Evolutionary conservation across 2,329 filamentous ascomycete species (phyloP).

Genomic region (Colletotrichum incanum): DNA sequence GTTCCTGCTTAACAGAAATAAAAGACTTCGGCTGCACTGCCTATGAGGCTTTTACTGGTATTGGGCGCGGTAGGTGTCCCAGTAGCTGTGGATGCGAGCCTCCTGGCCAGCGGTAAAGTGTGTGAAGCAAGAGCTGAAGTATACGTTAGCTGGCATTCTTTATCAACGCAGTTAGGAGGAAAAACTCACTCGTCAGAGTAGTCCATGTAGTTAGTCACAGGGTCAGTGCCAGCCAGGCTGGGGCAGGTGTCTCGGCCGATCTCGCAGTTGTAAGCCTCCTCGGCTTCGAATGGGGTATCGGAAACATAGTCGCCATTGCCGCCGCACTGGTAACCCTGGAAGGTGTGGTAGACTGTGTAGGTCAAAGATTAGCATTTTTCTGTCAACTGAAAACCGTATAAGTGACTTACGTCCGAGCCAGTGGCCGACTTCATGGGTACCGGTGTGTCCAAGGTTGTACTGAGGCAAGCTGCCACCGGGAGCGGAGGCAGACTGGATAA

Average conservation of each 20-base stretch:
- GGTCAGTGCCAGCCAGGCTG: conserved; percentile 51
- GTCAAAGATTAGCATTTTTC: not conserved
- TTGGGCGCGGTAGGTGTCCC: conserved; percentile 48
- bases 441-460: conserved; percentile 53
- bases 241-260: conserved; percentile 55
- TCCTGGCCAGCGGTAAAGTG: conserved; percentile 62
- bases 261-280: conserved; percentile 54
- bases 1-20: not conserved
- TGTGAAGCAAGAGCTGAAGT: conserved; percentile 57
- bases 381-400: not conserved
- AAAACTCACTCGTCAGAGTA: conserved; percentile 59
- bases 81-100: conserved; percentile 53
- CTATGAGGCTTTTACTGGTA: conserved; percentile 21
- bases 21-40: no score
- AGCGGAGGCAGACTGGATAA: conserved; percentile 54
- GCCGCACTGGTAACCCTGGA: conserved; percentile 58
- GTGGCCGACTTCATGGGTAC: conserved; percentile 64
- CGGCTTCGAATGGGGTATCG: conserved; percentile 59
- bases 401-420: conserved; percentile 57
- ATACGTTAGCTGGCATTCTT: conserved; percentile 44
- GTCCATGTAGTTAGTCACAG: conserved; percentile 59
- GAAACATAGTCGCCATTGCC: conserved; percentile 56
- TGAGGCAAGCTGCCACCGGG: conserved; percentile 56
- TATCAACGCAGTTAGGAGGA: not conserved
- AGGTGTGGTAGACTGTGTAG: conserved; percentile 61